phyloP scores from a whole-genome alignment of 164 flowering plant species.

The Houttuynia cordata region DNA sequence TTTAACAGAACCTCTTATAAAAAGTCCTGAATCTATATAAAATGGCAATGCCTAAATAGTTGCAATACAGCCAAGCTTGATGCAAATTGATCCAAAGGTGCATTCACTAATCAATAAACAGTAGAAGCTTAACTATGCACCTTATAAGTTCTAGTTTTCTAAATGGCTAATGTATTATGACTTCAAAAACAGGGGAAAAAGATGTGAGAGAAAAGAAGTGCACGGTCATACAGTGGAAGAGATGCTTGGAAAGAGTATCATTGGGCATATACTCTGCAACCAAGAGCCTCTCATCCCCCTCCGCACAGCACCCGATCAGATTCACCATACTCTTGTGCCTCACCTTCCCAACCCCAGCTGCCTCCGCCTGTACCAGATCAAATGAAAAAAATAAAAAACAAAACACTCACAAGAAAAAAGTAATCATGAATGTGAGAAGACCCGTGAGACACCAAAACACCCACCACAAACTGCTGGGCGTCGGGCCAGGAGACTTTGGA shows the following conservation, averaged over 20 bases:
- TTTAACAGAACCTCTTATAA: neutral
- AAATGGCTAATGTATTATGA: neutral
- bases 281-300: conserved; percentile 77
- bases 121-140: neutral
- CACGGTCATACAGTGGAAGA: conserved; percentile 54
- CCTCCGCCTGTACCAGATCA: conserved; percentile 39
- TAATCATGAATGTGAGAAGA: neutral
- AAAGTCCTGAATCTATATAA: neutral
- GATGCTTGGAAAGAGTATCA: conserved; percentile 83
- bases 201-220: neutral
- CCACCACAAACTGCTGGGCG: conserved; percentile 55
- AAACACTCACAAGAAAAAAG: neutral
- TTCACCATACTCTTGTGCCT: conserved; percentile 69
- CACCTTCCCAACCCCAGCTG: conserved; percentile 65
- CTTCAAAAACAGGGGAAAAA: neutral
- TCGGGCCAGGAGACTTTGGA: conserved; percentile 81
- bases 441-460: neutral
- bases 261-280: conserved; percentile 85
- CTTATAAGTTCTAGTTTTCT: neutral
- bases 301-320: conserved; percentile 76
- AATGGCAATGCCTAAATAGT: neutral
- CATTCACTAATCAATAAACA: neutral
- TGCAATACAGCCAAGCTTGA: neutral
- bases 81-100: neutral
- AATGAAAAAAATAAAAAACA: neutral